Evolutionary conservation across 805 yeast species (phyloP).

Genomic region (Brettanomyces naardenensis): DNA sequence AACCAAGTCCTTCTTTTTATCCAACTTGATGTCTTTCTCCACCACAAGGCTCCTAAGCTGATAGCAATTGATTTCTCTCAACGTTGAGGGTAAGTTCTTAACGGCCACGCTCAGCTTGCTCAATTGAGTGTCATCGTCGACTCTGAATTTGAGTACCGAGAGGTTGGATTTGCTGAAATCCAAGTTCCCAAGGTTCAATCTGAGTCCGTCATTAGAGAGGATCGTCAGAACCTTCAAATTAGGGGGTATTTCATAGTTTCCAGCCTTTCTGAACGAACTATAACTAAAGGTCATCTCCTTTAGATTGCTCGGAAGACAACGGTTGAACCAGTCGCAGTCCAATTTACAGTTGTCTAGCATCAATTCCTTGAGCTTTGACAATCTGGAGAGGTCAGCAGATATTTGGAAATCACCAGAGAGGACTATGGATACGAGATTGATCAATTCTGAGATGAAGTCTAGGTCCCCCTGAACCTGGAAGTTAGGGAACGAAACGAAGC

Average conservation of each 20-base stretch:
- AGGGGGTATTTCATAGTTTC: conserved; percentile 3
- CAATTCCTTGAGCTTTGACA: conserved; percentile 5
- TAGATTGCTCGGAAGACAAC: conserved; percentile 3
- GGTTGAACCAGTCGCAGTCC: conserved; percentile 7
- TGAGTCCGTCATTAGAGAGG: conserved; percentile 1
- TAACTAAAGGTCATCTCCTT: conserved; percentile 6
- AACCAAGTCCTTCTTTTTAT: not conserved
- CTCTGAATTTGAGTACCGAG: conserved; percentile 5
- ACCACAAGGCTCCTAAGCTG: conserved; percentile 5
- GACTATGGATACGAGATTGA: conserved; percentile 5
- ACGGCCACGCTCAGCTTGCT: conserved; percentile 1
- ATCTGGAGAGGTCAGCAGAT: conserved; percentile 1
- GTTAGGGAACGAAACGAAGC: conserved; percentile 4
- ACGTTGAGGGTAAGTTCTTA: conserved; percentile 2
- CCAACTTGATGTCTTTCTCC: conserved; percentile 8
- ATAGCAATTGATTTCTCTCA: conserved; percentile 8
- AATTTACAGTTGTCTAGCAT: conserved; percentile 7
- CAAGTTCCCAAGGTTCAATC: conserved; percentile 2
- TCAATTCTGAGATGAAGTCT: conserved; percentile 3
- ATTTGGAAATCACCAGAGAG: conserved; percentile 6
- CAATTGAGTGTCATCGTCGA: conserved; percentile 3
- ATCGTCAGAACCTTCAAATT: conserved; percentile 5
- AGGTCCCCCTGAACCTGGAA: conserved; percentile 4
- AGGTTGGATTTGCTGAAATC: conserved; percentile 4
- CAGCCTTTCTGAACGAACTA: conserved; percentile 1